Conservation (phyloP, 768 basidiomycete species). For the Phaeolepiota aurea region DNA sequence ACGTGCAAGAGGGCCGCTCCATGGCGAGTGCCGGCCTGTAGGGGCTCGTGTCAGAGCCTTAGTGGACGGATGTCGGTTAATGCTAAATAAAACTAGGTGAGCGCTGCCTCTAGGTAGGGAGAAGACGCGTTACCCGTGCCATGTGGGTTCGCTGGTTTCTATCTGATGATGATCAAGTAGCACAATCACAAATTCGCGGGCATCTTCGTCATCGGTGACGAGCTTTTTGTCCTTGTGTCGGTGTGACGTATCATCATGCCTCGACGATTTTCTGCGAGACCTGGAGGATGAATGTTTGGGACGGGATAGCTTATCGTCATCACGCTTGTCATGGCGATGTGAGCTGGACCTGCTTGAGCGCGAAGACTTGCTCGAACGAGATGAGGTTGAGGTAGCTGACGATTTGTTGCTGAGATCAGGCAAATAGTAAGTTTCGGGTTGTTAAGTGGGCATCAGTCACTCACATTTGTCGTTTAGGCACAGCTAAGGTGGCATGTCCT, state of each 20-base stretch:
- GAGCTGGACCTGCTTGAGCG: constrained; percentile 18
- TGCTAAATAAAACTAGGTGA: constrained; percentile 11
- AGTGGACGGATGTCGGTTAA: constrained; percentile 23
- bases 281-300: background rate
- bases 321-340: constrained; percentile 1
- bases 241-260: constrained; percentile 4
- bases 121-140: constrained; percentile 34
- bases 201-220: constrained; percentile 7
- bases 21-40: constrained; percentile 25
- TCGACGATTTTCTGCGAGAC: constrained; percentile 1
- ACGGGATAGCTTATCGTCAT: background rate
- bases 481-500: background rate
- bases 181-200: constrained; percentile 27
- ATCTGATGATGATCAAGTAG: constrained; percentile 26
- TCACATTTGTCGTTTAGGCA: background rate
- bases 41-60: constrained; percentile 13
- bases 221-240: constrained; percentile 2
- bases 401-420: constrained; percentile 12
- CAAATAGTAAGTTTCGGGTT: background rate
- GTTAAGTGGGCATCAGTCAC: background rate
- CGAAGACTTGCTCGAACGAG: constrained; percentile 19
- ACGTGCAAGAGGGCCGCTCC: constrained; percentile 31
- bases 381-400: constrained; percentile 16
- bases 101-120: background rate
- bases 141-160: constrained; percentile 23